A percentile compares a stretch with the other conserved stretches of the same genome.
These are phyloP conservation scores for Aphanomyces euteiches DNA, from an alignment of 352 stramenopile genomes.

Conservation along the genomic window DNA sequence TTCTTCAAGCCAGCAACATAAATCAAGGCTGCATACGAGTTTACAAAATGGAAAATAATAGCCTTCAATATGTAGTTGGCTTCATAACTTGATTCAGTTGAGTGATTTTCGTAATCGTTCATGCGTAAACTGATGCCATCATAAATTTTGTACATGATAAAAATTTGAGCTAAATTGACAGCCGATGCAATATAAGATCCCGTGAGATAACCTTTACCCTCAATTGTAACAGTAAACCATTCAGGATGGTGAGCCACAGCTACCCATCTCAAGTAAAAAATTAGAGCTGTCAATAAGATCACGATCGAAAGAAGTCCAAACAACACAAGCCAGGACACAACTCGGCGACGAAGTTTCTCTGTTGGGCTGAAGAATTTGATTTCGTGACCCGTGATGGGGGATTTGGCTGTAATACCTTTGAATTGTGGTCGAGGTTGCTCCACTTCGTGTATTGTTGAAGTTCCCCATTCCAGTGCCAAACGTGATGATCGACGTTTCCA, in stretches of 20 bases:
- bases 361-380: slow-evolving; percentile 62
- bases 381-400: slow-evolving; percentile 63
- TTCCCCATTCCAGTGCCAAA: slow-evolving; percentile 84
- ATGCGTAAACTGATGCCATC: slow-evolving; percentile 81
- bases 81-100: slow-evolving; percentile 83
- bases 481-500: slow-evolving; percentile 83
- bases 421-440: slow-evolving; percentile 72
- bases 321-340: slow-evolving; percentile 74
- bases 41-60: slow-evolving; percentile 94
- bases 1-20: slow-evolving; percentile 92
- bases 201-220: slow-evolving; percentile 34
- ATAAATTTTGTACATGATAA: slow-evolving; percentile 91
- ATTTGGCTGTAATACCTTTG: slow-evolving; percentile 65
- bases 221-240: slow-evolving; percentile 56
- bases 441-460: slow-evolving; percentile 59
- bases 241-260: slow-evolving; percentile 60
- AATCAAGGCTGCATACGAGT: slow-evolving; percentile 93
- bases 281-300: slow-evolving; percentile 62
- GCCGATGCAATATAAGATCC: slow-evolving; percentile 66
- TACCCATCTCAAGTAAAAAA: slow-evolving; percentile 76
- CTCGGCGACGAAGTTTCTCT: slow-evolving; percentile 68
- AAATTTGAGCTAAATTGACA: slow-evolving; percentile 76
- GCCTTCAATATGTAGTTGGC: slow-evolving; percentile 93
- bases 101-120: slow-evolving; percentile 92
- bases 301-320: slow-evolving; percentile 73